Evolutionary conservation across 441 rosid genomes (phyloP), one percentile per base, ranked within the genome.

Genomic region (Euphorbia corollata): DNA sequence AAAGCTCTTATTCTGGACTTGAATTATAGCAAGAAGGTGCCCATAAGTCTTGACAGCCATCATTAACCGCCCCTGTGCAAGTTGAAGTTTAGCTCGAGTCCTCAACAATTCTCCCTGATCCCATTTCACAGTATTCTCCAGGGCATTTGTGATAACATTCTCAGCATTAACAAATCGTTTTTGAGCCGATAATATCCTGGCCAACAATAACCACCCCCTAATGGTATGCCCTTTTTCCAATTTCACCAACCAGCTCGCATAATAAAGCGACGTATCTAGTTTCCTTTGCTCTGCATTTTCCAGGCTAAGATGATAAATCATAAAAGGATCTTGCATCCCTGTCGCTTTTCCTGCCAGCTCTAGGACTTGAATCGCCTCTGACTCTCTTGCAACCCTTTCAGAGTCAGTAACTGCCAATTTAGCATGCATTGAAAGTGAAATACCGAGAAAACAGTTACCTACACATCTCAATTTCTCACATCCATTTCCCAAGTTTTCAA

Each of bases 271-370:
- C 0, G 68, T 61, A 63, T 87, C 90, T 68, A 91, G 77, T 74
- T 89, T 91, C 81, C 97, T 82, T 77, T 87, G 92, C 77, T 87
- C 90, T 38, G 96, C 94, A 78, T 79, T 79, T 82, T 85, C 96
- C 38, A 89, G 56, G 19, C 87, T 76, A 47, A 87, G 87, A 71
- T 80, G 78, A 75, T 89, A 83, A 71, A 87, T 70, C 45, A 86
- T 80, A 56, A 73, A 66, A 6, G 87, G 74, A 64, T 86, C 86
- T 65, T 73, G 71, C 73, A 79, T 69, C 53, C 36, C 63, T 36
- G 79, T 76, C 41, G 77, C 76, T 81, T 79, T 84, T 68, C 75
- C 85, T 0, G 91, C 87, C 67, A 73, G 71, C 68, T 81, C 91
- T 30, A 89, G 78, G 19, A 78, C 83, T 74, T 78, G 81, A 56